These are phyloP conservation scores for Tympanopsis confertula DNA, from an alignment of 2,329 filamentous ascomycete genomes.

Conservation along the genomic window DNA sequence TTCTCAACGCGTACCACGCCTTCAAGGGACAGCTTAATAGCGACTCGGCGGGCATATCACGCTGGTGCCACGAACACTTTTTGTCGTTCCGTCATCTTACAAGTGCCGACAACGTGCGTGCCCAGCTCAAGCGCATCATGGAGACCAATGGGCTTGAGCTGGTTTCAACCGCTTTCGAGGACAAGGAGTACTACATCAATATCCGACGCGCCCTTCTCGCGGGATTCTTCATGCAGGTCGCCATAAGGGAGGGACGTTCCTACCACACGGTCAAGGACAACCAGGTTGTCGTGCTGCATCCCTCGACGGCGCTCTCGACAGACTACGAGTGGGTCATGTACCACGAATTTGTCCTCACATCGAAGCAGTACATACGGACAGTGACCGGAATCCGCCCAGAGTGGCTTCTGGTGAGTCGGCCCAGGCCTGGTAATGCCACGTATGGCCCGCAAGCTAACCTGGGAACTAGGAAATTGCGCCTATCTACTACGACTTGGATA, in stretches of 20 bases:
- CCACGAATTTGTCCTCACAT: constrained; percentile 95
- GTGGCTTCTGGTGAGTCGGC: constrained; percentile 68
- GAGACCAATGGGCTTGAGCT: constrained; percentile 80
- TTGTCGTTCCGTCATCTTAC: constrained; percentile 78
- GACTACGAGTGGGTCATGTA: constrained; percentile 96
- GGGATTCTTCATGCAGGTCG: constrained; percentile 99
- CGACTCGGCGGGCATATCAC: constrained; percentile 53
- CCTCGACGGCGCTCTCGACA: constrained; percentile 76
- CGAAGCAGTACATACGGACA: constrained; percentile 93
- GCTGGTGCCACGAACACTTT: constrained; percentile 97
- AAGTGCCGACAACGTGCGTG: constrained; percentile 86
- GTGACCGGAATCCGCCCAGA: constrained; percentile 86
- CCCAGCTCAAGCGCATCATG: constrained; percentile 92
- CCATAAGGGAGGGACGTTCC: constrained; percentile 87
- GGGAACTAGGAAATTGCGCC: not conserved
- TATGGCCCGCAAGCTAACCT: no score
- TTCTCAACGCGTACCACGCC: constrained; percentile 95
- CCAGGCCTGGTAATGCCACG: constrained; percentile 5
- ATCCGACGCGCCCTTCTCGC: constrained; percentile 84
- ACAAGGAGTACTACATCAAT: constrained; percentile 97
- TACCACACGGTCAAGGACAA: constrained; percentile 96
- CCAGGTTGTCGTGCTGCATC: constrained; percentile 84
- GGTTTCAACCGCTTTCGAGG: constrained; percentile 76
- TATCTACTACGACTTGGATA: not conserved
- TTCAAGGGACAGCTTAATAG: constrained; percentile 70